Evolutionary conservation across 805 yeast species (phyloP).

Genomic region (Candida corydali): DNA sequence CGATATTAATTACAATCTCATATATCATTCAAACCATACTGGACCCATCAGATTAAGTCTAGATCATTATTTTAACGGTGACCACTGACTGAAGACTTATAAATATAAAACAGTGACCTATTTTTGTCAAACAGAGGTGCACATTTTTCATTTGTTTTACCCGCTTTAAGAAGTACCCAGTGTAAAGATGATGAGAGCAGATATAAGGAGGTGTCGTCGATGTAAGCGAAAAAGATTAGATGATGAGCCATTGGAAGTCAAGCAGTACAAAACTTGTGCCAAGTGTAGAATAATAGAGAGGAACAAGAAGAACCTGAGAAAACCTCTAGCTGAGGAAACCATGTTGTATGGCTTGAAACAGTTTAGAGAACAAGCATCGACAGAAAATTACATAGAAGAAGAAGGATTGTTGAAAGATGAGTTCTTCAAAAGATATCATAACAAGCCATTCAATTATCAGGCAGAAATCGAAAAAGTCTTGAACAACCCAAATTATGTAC

Average conservation of each 20-base stretch:
- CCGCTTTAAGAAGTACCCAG: not conserved
- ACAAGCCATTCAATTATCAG: conserved; percentile 13
- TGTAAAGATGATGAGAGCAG: conserved; percentile 10
- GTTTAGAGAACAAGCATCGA: conserved; percentile 35
- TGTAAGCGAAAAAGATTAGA: conserved; percentile 53
- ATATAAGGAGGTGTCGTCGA: conserved; percentile 46
- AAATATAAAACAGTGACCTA: too few relatives aligned
- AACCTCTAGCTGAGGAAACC: conserved; percentile 45
- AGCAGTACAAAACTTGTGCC: conserved; percentile 55
- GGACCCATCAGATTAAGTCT: too few relatives aligned
- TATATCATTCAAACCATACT: too few relatives aligned
- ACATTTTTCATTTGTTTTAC: not conserved
- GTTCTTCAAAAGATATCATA: conserved; percentile 11
- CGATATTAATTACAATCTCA: too few relatives aligned
- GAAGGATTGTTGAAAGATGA: conserved; percentile 19
- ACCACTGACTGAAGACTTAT: too few relatives aligned
- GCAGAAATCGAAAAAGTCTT: conserved; percentile 10
- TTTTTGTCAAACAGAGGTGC: not conserved
- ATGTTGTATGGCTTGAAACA: conserved; percentile 44
- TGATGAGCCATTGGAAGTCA: conserved; percentile 53
- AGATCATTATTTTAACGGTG: too few relatives aligned
- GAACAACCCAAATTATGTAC: conserved; percentile 11
- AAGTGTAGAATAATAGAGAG: conserved; percentile 56
- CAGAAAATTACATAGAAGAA: conserved; percentile 29
- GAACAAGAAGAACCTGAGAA: conserved; percentile 38